A percentile compares a stretch with the other conserved stretches of the same genome.
Evolutionary conservation across 2,329 filamentous ascomycete species (phyloP).

Genomic region (Seiridium cupressi): DNA sequence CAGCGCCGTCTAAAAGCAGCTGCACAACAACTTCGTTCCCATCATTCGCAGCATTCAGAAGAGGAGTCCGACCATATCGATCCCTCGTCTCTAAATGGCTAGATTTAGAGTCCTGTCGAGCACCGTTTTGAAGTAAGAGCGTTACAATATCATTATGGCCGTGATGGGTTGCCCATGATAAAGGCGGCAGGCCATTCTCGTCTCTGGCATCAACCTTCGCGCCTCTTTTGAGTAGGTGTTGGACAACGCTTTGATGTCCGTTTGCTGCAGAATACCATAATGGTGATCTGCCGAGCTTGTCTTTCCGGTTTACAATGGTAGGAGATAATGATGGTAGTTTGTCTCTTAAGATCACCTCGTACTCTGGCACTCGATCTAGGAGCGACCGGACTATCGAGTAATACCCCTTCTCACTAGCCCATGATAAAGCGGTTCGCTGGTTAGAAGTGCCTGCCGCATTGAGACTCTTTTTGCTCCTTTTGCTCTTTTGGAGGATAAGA

Average conservation of each 20-base stretch:
- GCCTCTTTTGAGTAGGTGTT: not conserved
- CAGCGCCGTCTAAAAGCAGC: not conserved
- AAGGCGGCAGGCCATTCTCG: not conserved
- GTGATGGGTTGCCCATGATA: not conserved
- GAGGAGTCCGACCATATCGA: too few species aligned
- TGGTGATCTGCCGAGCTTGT: not conserved
- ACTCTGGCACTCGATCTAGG: not conserved
- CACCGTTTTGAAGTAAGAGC: too few species aligned
- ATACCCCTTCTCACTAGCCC: constrained; percentile 14
- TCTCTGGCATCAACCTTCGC: not conserved
- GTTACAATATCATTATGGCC: not conserved
- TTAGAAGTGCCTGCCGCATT: not conserved
- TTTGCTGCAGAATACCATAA: not conserved
- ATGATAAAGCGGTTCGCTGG: constrained; percentile 12
- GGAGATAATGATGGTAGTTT: not conserved
- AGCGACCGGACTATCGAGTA: constrained; percentile 6
- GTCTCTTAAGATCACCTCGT: not conserved
- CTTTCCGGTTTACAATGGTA: not conserved
- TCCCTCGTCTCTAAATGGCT: too few species aligned
- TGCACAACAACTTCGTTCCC: not conserved
- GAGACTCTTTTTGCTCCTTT: not conserved
- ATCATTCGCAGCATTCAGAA: too few species aligned
- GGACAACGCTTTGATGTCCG: not conserved
- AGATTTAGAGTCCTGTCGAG: too few species aligned
- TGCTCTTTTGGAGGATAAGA: not conserved